phyloP scores from a whole-genome alignment of 495 filamentous ascomycete genomes.

The Xylaria telfairii region DNA sequence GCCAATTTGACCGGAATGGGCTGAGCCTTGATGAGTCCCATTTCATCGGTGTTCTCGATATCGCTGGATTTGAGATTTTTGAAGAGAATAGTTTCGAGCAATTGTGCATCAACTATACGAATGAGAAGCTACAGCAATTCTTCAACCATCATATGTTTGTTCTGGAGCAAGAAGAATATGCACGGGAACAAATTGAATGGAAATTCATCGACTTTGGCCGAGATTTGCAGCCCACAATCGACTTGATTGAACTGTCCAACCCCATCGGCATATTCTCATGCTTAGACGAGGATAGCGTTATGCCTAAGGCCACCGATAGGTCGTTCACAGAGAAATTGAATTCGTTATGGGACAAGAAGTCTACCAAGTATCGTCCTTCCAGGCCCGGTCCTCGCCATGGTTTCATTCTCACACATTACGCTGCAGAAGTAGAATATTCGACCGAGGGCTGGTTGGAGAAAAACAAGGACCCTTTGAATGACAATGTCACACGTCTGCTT shows the following conservation, averaged over 20 bases:
- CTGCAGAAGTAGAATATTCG: constrained; percentile 95
- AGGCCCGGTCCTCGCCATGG: constrained; percentile 77
- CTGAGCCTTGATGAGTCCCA: constrained; percentile 82
- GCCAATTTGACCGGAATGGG: constrained; percentile 81
- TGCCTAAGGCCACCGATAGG: constrained; percentile 98
- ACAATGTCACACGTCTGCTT: constrained; percentile 90
- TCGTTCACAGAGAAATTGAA: constrained; percentile 98
- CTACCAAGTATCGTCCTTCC: constrained; percentile 87
- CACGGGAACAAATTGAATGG: constrained; percentile 98
- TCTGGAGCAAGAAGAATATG: constrained; percentile 98
- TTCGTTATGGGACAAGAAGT: constrained; percentile 94
- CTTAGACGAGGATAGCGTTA: constrained; percentile 96
- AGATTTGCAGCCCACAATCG: constrained; percentile 97
- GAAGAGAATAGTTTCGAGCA: constrained; percentile 99
- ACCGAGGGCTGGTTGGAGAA: constrained; percentile 97
- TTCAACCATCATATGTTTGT: constrained; percentile 99
- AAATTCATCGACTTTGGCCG: constrained; percentile 99
- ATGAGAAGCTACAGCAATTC: constrained; percentile 99
- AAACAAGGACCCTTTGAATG: constrained; percentile 98
- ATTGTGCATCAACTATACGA: constrained; percentile 99
- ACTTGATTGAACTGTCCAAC: constrained; percentile 93
- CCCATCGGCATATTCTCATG: constrained; percentile 99
- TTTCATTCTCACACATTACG: constrained; percentile 98
- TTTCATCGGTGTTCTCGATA: constrained; percentile 98
- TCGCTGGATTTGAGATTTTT: constrained; percentile 99